Evolutionary conservation across 2,329 filamentous ascomycete species (phyloP).

Genomic region (Penicillium sp.): DNA sequence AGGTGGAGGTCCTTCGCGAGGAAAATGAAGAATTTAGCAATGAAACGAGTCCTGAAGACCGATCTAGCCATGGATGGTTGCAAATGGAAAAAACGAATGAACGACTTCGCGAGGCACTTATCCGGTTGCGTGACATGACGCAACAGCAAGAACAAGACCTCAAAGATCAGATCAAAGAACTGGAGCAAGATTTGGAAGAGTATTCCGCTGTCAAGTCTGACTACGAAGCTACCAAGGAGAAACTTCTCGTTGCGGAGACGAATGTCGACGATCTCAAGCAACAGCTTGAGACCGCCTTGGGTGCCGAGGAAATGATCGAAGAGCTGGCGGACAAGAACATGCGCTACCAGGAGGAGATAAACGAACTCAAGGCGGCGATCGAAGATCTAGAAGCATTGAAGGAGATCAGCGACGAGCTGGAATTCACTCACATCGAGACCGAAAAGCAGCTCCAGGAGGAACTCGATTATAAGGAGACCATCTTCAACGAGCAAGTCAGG

Average conservation of each 20-base stretch:
- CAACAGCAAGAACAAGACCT: constrained; percentile 83
- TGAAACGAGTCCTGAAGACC: constrained; percentile 87
- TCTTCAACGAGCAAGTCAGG: constrained; percentile 81
- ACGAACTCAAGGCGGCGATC: constrained; percentile 78
- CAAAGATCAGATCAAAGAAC: constrained; percentile 71
- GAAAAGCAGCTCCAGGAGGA: constrained; percentile 95
- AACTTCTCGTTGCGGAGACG: constrained; percentile 71
- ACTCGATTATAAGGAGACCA: constrained; percentile 81
- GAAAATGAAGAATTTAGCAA: constrained; percentile 84
- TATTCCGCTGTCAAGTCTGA: constrained; percentile 69
- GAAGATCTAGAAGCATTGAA: constrained; percentile 87
- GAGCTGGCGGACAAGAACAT: constrained; percentile 88
- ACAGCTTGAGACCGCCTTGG: constrained; percentile 85
- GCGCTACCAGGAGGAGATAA: constrained; percentile 78
- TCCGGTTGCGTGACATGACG: constrained; percentile 83
- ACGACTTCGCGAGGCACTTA: constrained; percentile 79
- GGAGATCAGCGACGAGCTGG: constrained; percentile 92
- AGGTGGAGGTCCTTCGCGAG: constrained; percentile 82
- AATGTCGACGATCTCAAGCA: constrained; percentile 84
- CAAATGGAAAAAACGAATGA: constrained; percentile 93
- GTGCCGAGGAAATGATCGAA: constrained; percentile 92
- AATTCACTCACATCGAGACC: constrained; percentile 88
- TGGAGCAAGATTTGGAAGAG: constrained; percentile 76
- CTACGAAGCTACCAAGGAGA: constrained; percentile 71
- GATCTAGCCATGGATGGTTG: constrained; percentile 82